phyloP scores from a whole-genome alignment of 192 early-diverging fungal genomes.

The Polychytrium aggregatum region DNA sequence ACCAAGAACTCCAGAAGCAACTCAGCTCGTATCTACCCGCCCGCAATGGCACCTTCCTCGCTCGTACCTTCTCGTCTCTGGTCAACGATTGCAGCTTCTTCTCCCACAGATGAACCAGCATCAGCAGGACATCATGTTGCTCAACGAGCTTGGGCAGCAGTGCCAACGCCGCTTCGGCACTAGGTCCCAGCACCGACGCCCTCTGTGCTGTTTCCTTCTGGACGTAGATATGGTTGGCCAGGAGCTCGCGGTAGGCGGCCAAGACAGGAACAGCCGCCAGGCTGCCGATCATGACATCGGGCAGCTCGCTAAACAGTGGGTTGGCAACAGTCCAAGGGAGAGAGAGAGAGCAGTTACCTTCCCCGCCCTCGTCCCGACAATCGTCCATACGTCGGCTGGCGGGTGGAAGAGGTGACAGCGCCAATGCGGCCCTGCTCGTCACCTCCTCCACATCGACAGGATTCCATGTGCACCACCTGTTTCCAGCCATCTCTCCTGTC shows the following conservation, averaged over 20 bases:
- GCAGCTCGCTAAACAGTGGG: conserved; percentile 25
- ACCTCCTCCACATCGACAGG: too few relatives aligned
- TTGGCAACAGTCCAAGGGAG: background rate
- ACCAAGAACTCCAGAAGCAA: background rate
- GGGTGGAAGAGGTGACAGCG: too few relatives aligned
- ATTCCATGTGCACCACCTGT: background rate
- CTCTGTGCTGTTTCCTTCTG: conserved; percentile 10
- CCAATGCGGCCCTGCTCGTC: too few relatives aligned
- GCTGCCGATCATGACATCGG: conserved; percentile 21
- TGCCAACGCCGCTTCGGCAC: conserved; percentile 21
- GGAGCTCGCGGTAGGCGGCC: conserved; percentile 27
- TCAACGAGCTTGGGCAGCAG: conserved; percentile 26
- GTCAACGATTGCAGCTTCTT: conserved; percentile 12
- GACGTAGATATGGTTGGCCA: conserved; percentile 19
- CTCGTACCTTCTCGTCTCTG: conserved; percentile 13
- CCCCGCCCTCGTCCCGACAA: too few relatives aligned
- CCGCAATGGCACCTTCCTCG: background rate
- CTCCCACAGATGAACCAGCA: conserved; percentile 29
- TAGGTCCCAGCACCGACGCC: conserved; percentile 2
- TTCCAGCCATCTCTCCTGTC: background rate
- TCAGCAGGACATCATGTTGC: conserved; percentile 25
- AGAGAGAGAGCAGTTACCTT: background rate
- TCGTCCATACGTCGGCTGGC: too few relatives aligned
- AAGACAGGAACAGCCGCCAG: conserved; percentile 24
- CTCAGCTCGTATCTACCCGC: background rate